Percentiles rank a stretch among this genome's conserved stretches.
These are phyloP conservation scores for Schrenkiella parvula DNA, from an alignment of 345 rosid genomes.

Conservation along the genomic window DNA sequence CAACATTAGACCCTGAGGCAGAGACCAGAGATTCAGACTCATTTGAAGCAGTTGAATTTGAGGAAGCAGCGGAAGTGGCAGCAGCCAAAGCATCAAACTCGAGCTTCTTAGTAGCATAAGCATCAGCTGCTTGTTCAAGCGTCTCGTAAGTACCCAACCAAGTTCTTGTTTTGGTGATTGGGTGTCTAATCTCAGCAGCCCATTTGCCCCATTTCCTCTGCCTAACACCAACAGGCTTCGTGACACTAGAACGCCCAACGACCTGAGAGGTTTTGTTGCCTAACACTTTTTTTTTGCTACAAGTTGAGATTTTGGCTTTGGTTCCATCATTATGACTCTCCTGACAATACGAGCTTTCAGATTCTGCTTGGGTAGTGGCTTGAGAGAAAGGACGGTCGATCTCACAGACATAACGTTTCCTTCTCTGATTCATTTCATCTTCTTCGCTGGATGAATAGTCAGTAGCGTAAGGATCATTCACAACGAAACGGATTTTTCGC, in stretches of 20 bases:
- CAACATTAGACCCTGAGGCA: conserved; percentile 44
- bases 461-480: conserved; percentile 84
- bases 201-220: conserved; percentile 98
- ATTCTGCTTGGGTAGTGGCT: conserved; percentile 27
- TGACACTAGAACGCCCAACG: conserved; percentile 1
- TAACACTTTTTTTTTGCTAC: conserved; percentile 12
- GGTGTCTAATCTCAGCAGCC: conserved; percentile 98
- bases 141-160: conserved; percentile 93
- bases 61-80: conserved; percentile 1
- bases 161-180: conserved; percentile 53
- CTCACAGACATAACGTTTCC: conserved; percentile 58
- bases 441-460: conserved; percentile 85
- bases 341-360: conserved; percentile 49
- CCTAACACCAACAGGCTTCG: conserved; percentile 62
- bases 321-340: conserved; percentile 53
- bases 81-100: conserved; percentile 58
- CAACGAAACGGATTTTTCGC: conserved; percentile 65
- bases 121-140: conserved; percentile 82
- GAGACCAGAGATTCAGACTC: conserved; percentile 22
- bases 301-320: conserved; percentile 23
- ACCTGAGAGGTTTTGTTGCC: conserved; percentile 29
- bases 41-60: conserved; percentile 4
- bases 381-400: conserved; percentile 43
- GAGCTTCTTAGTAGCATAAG: conserved; percentile 62
- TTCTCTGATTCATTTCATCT: conserved; percentile 48